Conservation (phyloP, 371 early-diverging fungal genomes). For the Mucor lusitanicus region DNA sequence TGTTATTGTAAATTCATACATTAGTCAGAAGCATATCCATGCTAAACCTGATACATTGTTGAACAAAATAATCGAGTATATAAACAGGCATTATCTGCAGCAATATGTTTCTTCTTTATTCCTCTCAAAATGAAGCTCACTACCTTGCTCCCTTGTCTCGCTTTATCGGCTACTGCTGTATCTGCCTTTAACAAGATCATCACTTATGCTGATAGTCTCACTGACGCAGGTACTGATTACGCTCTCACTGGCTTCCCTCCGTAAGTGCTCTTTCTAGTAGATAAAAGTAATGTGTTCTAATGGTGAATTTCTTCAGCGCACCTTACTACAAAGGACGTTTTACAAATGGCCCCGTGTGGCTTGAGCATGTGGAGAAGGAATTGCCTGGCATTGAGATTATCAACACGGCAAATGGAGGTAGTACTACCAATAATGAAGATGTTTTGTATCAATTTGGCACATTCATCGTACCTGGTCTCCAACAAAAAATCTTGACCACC, state of each 20-base stretch:
- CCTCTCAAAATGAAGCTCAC: background rate
- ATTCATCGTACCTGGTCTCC: slow-evolving; percentile 19
- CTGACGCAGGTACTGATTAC: slow-evolving; percentile 28
- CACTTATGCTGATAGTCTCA: slow-evolving; percentile 29
- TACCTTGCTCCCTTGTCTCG: slow-evolving; percentile 10
- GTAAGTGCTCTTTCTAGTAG: background rate
- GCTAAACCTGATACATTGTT: background rate
- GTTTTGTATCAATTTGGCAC: slow-evolving; percentile 17
- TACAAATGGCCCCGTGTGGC: slow-evolving; percentile 59
- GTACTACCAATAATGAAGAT: slow-evolving; percentile 49
- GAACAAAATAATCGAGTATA: background rate
- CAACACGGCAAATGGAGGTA: slow-evolving; percentile 58
- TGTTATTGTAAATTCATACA: background rate
- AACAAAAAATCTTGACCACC: slow-evolving; percentile 20
- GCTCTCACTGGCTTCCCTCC: slow-evolving; percentile 16
- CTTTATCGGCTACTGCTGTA: slow-evolving; percentile 1
- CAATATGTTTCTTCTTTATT: background rate
- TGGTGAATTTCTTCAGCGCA: background rate
- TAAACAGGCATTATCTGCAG: background rate
- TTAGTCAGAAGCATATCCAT: too few species aligned
- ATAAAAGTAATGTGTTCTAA: too few species aligned
- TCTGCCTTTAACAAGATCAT: slow-evolving; percentile 25
- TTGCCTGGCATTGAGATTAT: slow-evolving; percentile 20
- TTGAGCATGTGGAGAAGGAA: slow-evolving; percentile 43
- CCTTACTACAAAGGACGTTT: slow-evolving; percentile 54